Conservation (phyloP, 495 filamentous ascomycete species). For the Xylaria telfairii region DNA sequence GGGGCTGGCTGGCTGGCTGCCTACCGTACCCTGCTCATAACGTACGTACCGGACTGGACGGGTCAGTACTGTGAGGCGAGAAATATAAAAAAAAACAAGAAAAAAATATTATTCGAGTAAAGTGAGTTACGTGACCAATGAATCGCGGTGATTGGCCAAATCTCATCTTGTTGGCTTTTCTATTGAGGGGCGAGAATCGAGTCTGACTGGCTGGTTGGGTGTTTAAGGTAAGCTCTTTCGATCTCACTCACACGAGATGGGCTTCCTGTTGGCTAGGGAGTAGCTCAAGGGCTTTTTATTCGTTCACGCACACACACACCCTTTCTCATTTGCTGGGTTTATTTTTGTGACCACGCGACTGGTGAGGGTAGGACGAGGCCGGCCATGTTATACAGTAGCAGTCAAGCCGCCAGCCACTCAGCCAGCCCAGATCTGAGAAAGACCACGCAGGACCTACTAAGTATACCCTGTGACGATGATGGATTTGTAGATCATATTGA, state of each 20-base stretch:
- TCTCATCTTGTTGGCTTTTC: conserved; percentile 5
- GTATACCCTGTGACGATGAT: neutral
- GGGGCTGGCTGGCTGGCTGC: conserved; percentile 6
- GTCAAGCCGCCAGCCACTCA: neutral
- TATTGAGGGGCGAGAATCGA: neutral
- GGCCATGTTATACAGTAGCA: neutral
- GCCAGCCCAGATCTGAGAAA: neutral
- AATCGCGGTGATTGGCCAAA: neutral
- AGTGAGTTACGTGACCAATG: conserved; percentile 5
- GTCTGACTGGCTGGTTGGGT: conserved; percentile 17
- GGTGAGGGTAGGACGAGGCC: neutral
- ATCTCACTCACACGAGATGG: neutral
- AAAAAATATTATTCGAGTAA: neutral
- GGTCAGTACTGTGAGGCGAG: neutral
- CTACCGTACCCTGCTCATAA: neutral
- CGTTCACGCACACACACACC: neutral
- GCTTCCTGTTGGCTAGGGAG: neutral
- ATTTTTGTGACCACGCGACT: conserved; percentile 21
- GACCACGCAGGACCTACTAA: neutral
- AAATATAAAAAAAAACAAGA: neutral
- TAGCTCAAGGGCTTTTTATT: neutral
- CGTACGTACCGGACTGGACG: conserved; percentile 14
- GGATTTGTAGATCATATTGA: conserved; percentile 4
- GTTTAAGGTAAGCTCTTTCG: neutral
- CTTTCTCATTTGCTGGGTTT: neutral